These are phyloP conservation scores for Saussurea involucrata DNA, from an alignment of 129 eudicot genomes.

Conservation along the genomic window DNA sequence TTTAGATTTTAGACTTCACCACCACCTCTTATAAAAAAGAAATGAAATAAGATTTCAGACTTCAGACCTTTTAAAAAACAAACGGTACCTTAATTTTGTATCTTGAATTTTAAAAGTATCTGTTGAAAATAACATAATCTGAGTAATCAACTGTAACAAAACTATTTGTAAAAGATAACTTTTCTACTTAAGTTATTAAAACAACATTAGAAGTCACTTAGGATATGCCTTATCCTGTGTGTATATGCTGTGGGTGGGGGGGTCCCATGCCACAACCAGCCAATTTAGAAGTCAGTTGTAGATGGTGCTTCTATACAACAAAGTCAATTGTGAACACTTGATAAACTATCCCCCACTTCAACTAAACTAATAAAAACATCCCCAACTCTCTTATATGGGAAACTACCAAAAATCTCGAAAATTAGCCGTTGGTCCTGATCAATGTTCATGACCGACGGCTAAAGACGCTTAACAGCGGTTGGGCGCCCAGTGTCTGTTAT, in stretches of 20 bases:
- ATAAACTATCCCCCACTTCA: slow-evolving; percentile 16
- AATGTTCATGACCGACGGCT: neutral
- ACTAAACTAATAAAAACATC: slow-evolving; percentile 24
- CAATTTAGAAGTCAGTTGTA: slow-evolving; percentile 35
- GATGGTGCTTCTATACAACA: slow-evolving; percentile 24
- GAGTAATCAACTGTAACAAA: neutral
- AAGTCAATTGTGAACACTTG: slow-evolving; percentile 28
- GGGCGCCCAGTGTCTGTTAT: slow-evolving; percentile 55
- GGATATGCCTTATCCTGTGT: slow-evolving; percentile 18
- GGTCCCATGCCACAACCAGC: slow-evolving; percentile 13
- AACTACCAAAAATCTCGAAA: neutral
- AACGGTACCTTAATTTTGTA: no score
- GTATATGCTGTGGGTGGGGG: neutral
- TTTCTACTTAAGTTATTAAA: no score
- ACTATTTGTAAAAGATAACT: neutral
- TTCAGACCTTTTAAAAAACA: no score
- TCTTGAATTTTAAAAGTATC: neutral
- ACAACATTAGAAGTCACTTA: slow-evolving; percentile 6
- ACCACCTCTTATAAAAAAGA: no score
- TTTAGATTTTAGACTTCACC: no score
- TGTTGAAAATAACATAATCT: neutral
- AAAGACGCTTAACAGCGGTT: slow-evolving; percentile 42
- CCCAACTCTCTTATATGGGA: slow-evolving; percentile 1
- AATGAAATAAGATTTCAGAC: no score
- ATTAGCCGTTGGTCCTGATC: neutral